Conservation (phyloP, 805 yeast species). For the Komagataella pseudopastoris region DNA sequence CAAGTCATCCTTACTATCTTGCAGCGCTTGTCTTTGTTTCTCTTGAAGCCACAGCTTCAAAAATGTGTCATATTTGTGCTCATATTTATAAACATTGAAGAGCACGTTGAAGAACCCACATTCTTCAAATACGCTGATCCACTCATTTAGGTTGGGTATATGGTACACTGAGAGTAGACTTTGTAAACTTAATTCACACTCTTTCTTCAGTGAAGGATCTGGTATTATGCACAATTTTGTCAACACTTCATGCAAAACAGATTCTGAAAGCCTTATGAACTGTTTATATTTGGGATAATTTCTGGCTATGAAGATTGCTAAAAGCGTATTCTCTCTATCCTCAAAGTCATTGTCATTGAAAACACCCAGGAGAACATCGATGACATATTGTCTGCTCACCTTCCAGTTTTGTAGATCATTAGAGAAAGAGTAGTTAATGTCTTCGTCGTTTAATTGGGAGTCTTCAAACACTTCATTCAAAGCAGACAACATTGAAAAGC, state of each 20-base stretch:
- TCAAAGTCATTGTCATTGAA: constrained; percentile 26
- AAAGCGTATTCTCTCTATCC: constrained; percentile 15
- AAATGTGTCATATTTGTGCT: constrained; percentile 35
- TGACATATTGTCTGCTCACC: constrained; percentile 62
- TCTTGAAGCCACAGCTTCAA: constrained; percentile 18
- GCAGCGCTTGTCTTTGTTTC: background rate
- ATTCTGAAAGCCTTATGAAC: constrained; percentile 60
- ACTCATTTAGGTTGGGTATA: constrained; percentile 35
- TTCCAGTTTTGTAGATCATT: constrained; percentile 12
- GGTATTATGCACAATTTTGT: constrained; percentile 32
- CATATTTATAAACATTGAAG: constrained; percentile 38
- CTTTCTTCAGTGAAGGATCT: constrained; percentile 25
- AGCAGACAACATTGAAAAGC: constrained; percentile 48
- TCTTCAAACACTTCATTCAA: constrained; percentile 82
- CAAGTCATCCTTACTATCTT: background rate
- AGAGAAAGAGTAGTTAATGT: constrained; percentile 7
- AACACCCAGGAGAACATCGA: constrained; percentile 57
- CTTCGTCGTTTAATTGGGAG: constrained; percentile 52
- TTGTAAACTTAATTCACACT: constrained; percentile 67
- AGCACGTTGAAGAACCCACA: constrained; percentile 49
- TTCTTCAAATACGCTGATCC: constrained; percentile 36
- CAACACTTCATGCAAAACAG: constrained; percentile 33
- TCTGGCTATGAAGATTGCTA: constrained; percentile 64
- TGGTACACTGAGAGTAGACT: constrained; percentile 54
- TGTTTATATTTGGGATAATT: constrained; percentile 80